Evolutionary conservation across 495 filamentous ascomycete species (phyloP).

Genomic region (Antarctomyces pellizariae): DNA sequence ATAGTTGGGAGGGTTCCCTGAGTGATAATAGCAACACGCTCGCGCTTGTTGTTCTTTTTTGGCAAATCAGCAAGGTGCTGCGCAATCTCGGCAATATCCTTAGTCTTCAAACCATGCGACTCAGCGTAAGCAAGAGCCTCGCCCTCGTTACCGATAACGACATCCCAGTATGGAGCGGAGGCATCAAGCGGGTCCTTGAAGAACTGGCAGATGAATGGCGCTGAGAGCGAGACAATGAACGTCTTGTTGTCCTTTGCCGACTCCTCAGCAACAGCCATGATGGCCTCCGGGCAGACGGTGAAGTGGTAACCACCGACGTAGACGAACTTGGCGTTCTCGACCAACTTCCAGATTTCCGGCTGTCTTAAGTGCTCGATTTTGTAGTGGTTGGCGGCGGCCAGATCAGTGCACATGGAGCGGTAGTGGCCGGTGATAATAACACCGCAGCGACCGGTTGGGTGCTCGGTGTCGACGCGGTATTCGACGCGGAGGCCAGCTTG

Average conservation of each 20-base stretch:
- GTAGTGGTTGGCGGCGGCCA: constrained; percentile 92
- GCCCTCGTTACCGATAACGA: constrained; percentile 89
- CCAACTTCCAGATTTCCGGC: constrained; percentile 73
- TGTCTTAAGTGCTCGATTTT: constrained; percentile 82
- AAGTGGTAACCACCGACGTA: constrained; percentile 86
- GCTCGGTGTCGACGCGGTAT: constrained; percentile 66
- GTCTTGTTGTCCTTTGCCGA: constrained; percentile 73
- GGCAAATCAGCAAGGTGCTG: constrained; percentile 64
- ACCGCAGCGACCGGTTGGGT: constrained; percentile 80
- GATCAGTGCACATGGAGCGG: constrained; percentile 81
- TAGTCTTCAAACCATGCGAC: constrained; percentile 44
- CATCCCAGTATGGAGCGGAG: constrained; percentile 78
- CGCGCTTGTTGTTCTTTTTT: constrained; percentile 66
- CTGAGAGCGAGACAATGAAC: constrained; percentile 74
- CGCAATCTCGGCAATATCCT: constrained; percentile 71
- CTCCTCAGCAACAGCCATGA: constrained; percentile 70
- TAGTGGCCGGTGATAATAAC: constrained; percentile 92
- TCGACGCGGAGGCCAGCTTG: constrained; percentile 73
- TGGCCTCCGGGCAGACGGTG: constrained; percentile 73
- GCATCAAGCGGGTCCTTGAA: constrained; percentile 89
- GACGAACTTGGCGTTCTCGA: constrained; percentile 67
- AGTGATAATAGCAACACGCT: constrained; percentile 70
- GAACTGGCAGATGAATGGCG: constrained; percentile 89
- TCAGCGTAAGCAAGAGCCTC: constrained; percentile 74
- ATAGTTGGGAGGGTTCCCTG: constrained; percentile 82